Evolutionary conservation across 2,329 filamentous ascomycete species (phyloP).

Genomic region (Phialophora expanda): DNA sequence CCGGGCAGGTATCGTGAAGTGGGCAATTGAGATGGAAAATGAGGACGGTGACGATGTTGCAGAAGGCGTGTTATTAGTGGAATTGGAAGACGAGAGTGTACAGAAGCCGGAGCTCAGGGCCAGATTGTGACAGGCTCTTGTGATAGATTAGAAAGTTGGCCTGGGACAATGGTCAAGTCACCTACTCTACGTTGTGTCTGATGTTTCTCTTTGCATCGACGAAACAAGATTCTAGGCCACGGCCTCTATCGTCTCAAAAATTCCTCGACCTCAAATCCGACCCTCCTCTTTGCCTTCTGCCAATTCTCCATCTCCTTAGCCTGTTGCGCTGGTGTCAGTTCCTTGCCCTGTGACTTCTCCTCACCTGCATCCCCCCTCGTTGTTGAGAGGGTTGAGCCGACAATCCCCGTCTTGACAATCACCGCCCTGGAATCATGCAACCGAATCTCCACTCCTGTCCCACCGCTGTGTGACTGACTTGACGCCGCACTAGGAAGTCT

Average conservation of each 20-base stretch:
- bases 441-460: constrained; percentile 38
- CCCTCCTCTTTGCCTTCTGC: constrained; percentile 73
- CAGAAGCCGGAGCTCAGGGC: constrained; percentile 15
- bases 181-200: neutral
- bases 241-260: constrained; percentile 57
- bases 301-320: constrained; percentile 51
- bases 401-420: constrained; percentile 37
- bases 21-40: constrained; percentile 47
- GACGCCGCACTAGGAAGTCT: constrained; percentile 11
- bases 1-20: constrained; percentile 55
- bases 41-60: constrained; percentile 57
- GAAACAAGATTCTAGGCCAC: neutral
- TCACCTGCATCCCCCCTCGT: constrained; percentile 58
- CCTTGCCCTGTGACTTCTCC: constrained; percentile 42
- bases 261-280: constrained; percentile 88
- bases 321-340: constrained; percentile 20
- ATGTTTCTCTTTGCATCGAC: neutral
- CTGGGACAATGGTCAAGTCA: neutral
- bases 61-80: constrained; percentile 60
- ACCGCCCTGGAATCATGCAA: constrained; percentile 38
- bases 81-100: constrained; percentile 44
- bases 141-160: neutral
- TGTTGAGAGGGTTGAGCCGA: constrained; percentile 28
- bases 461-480: constrained; percentile 14
- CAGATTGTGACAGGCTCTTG: constrained; percentile 9